Base-by-base conservation (phyloP, 148 eudicot species). In the Salicornia ramosissima region DNA sequence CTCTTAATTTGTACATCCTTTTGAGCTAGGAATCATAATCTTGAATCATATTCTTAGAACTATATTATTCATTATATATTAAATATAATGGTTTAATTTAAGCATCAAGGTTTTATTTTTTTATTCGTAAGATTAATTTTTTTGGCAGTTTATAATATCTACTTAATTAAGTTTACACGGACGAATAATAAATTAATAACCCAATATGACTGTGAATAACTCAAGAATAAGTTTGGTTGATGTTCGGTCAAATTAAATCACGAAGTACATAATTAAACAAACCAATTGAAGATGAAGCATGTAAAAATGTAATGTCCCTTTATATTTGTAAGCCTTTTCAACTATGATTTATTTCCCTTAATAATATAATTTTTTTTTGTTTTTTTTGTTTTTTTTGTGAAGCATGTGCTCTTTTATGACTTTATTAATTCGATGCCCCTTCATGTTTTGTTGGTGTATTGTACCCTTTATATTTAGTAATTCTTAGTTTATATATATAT, bases 1-100 rank as follows among this genome's bases (percentile, higher is more conserved):
- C n/a, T n/a, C 56, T 49, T 42, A 30, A 16, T 28, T 39, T 62
- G 18, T 29, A 22, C 71, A 26, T 28, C 52, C 53, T 9, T 74
- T 56, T 6, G 34, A 45, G 70, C 10, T 28, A 45, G 70, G 80
- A 71, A 75, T 80, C 54, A 42, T 74, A 67, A 71, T 71, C 78
- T 45, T 28, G 84, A 79, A 81, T 77, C 83, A 54, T 61, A 79
- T 83, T 67, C 86, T 74, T 28, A 75, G 65, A 64, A 68, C 47
- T 47, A 55, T 66, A 72, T 46, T 4, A 13, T 12, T 2, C 15
- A 49, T 49, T 49, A 19, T 19, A 6, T 8, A 36, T 36, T 3
- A 3, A 36, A 49, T 49, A 21, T 71, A n/a, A n/a, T 16, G 10
- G 52, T 29, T 45, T 56, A 36, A 22, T 53, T 55, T 53, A 31